phyloP scores from a whole-genome alignment of 2,329 filamentous ascomycete species.

The Rhinocladiella similis region DNA sequence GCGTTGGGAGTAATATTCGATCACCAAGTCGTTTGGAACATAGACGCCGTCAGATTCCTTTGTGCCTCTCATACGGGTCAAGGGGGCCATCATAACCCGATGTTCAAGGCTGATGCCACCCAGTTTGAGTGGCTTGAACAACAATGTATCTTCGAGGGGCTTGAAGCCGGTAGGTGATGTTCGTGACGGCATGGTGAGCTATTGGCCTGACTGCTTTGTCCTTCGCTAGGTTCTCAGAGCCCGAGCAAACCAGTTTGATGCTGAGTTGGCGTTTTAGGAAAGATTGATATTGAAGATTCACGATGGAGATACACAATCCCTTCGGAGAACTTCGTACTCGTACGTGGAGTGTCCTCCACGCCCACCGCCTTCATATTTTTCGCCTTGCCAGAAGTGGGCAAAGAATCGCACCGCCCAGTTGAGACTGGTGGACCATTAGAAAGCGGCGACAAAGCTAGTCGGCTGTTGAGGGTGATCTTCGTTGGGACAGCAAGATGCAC shows the following conservation, averaged over 20 bases:
- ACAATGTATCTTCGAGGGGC: conserved; percentile 21
- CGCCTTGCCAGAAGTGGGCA: conserved; percentile 5
- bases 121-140: conserved; percentile 47
- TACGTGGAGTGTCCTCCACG: conserved; percentile 4
- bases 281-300: neutral
- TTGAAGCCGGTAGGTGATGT: conserved; percentile 17
- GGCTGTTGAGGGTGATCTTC: too few relatives aligned
- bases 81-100: conserved; percentile 53
- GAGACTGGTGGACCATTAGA: neutral
- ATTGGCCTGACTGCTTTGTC: too few relatives aligned
- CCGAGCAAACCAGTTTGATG: neutral
- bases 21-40: conserved; percentile 41
- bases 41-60: conserved; percentile 31
- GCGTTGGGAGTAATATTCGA: conserved; percentile 41
- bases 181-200: conserved; percentile 17
- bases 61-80: conserved; percentile 56
- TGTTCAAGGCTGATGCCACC: conserved; percentile 51
- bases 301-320: neutral
- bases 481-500: too few relatives aligned
- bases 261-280: neutral
- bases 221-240: neutral
- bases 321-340: neutral
- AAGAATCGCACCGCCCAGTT: neutral
- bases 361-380: neutral
- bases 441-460: neutral